Base-by-base conservation (phyloP, 2,329 filamentous ascomycete species). In the Grosmannia serpens region DNA sequence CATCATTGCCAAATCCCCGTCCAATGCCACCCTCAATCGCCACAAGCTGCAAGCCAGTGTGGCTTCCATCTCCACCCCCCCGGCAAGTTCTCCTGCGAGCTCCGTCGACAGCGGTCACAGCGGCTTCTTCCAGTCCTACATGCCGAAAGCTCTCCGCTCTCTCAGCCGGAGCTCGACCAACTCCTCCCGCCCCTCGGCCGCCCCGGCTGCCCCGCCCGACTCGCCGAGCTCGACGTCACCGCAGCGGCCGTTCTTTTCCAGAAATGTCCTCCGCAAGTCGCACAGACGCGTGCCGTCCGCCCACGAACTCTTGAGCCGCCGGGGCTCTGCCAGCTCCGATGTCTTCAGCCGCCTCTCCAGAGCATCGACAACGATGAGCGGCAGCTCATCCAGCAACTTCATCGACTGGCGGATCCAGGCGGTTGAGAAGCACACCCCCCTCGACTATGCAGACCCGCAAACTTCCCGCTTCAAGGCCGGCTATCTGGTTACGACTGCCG, bases 401-500 rank as follows among this genome's bases (percentile, higher is more conserved):
- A 62, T 71, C 54, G 68, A 71, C 59, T 72, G 70, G 69, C 62
- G 62, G 24, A 58, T 64, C 5, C 70, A 71, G 53, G 58, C 64
- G 8, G 64, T 71, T 31, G 68, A 70, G 59, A 66, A 66, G 26
- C 73, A 73, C 55, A 77, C 77, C 2, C 68, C 74, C 20, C 69
- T 83, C 41, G 80, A 80, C 64, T 58, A 38, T 15, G 55, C 50
- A n/a, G 61, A 64, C 11, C 44, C 53, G 2, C 60, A 58, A 46
- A 68, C 74, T 1, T 77, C 81, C 59, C 68, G 75, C 5, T 75
- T 76, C 61, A 80, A 79, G 60, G 69, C 74, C 1, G 76, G 76
- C 41, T 81, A 79, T 60, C 65, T 83, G 13, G 79, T 82, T 31
- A 68, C 81, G 27, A 80, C 80, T 3, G 69, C 77, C 35, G 72